Percentiles rank a stretch among this genome's conserved stretches.
These are phyloP conservation scores for Candida insectalens DNA, from an alignment of 805 yeast species.

Conservation along the genomic window DNA sequence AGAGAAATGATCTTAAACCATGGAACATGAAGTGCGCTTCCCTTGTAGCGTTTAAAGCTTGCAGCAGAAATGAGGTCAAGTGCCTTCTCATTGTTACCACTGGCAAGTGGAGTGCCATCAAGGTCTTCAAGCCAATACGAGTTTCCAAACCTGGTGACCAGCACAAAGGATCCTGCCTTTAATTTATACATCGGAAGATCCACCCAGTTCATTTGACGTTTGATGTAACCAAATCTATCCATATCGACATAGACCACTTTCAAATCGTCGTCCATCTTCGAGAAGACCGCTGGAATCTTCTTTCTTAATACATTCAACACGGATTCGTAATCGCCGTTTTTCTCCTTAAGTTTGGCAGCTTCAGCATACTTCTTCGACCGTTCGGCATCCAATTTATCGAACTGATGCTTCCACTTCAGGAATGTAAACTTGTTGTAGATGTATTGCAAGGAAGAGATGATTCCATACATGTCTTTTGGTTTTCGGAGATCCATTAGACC, in stretches of 20 bases:
- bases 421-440: constrained; percentile 37
- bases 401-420: constrained; percentile 28
- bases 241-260: constrained; percentile 42
- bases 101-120: constrained; percentile 6
- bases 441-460: constrained; percentile 25
- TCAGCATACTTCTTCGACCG: constrained; percentile 30
- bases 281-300: constrained; percentile 33
- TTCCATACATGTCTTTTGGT: constrained; percentile 13
- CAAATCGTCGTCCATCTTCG: constrained; percentile 24
- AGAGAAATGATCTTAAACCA: constrained; percentile 1
- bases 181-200: constrained; percentile 23
- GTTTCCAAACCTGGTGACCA: constrained; percentile 32
- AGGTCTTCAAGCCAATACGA: constrained; percentile 14
- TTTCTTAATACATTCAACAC: constrained; percentile 42
- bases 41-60: constrained; percentile 4
- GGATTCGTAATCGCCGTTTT: constrained; percentile 31
- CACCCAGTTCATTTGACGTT: constrained; percentile 26
- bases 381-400: constrained; percentile 20
- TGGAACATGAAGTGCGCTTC: constrained; percentile 2
- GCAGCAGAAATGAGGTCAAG: constrained; percentile 8
- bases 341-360: constrained; percentile 34
- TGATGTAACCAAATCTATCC: constrained; percentile 15
- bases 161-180: constrained; percentile 45
- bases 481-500: constrained; percentile 36
- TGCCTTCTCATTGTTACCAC: constrained; percentile 5